phyloP scores from a whole-genome alignment of 331 rosid genomes.

The Acacia concinna region DNA sequence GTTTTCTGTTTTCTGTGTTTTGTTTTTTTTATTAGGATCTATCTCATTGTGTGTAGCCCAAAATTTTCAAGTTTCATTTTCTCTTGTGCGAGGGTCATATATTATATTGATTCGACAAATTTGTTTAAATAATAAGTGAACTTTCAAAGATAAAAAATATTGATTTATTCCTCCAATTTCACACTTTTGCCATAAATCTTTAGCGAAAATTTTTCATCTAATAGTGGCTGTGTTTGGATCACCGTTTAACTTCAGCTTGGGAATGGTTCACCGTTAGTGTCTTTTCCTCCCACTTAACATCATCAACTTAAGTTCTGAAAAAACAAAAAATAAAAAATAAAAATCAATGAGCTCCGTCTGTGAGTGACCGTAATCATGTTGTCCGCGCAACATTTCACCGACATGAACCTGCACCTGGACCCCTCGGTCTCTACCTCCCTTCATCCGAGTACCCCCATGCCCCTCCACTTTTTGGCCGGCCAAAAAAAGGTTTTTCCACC shows the following conservation, averaged over 20 bases:
- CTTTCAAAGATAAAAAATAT: background rate
- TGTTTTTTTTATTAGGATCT: background rate
- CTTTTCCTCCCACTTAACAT: background rate
- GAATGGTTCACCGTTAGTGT: no score
- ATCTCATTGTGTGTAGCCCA: background rate
- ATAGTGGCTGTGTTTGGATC: no score
- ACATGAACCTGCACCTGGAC: background rate
- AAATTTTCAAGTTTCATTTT: background rate
- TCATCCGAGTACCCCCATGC: background rate
- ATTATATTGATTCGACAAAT: background rate
- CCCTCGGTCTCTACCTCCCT: background rate
- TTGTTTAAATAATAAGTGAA: background rate
- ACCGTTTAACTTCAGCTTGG: no score
- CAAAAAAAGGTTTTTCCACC: background rate
- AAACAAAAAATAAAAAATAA: background rate
- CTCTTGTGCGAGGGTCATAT: background rate
- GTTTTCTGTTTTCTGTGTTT: no score
- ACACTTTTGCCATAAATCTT: background rate
- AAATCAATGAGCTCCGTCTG: background rate
- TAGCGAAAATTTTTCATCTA: background rate
- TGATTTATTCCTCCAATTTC: background rate
- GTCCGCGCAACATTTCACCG: background rate
- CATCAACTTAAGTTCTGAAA: background rate
- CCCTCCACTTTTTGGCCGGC: background rate
- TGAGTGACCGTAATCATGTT: background rate